phyloP scores from a whole-genome alignment of 257 asterid genomes.

The Ehretia macrophylla region DNA sequence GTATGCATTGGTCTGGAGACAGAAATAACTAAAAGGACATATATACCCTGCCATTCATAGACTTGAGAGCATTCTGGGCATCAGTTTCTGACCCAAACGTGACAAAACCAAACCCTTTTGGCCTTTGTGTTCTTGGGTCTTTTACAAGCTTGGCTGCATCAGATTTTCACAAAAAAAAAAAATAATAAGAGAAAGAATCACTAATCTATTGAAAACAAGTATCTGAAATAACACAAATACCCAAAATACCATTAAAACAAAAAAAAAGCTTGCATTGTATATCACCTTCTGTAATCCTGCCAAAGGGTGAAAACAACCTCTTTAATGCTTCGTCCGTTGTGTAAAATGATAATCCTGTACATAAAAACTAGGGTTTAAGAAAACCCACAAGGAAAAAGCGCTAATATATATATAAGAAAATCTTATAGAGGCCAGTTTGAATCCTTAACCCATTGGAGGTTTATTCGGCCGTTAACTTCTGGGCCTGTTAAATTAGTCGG shows the following conservation, averaged over 20 bases:
- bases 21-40: background rate
- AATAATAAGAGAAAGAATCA: background rate
- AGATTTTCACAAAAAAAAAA: no score
- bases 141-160: conserved; percentile 56
- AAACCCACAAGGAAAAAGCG: background rate
- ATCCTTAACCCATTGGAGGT: no score
- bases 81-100: conserved; percentile 50
- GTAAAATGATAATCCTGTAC: conserved; percentile 68
- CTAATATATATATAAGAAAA: background rate
- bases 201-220: background rate
- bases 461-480: no score
- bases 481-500: no score
- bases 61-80: conserved; percentile 54
- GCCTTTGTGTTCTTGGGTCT: conserved; percentile 59
- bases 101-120: conserved; percentile 75
- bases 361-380: conserved; percentile 5
- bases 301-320: conserved; percentile 59
- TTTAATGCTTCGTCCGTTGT: conserved; percentile 44
- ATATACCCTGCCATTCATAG: conserved; percentile 62
- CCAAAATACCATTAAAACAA: background rate
- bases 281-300: conserved; percentile 51
- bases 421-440: no score
- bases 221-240: no score
- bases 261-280: background rate
- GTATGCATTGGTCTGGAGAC: no score